Percentiles rank a stretch among this genome's conserved stretches.
phyloP scores from a whole-genome alignment of 352 stramenopile species.

The Pythium utonaiense region DNA sequence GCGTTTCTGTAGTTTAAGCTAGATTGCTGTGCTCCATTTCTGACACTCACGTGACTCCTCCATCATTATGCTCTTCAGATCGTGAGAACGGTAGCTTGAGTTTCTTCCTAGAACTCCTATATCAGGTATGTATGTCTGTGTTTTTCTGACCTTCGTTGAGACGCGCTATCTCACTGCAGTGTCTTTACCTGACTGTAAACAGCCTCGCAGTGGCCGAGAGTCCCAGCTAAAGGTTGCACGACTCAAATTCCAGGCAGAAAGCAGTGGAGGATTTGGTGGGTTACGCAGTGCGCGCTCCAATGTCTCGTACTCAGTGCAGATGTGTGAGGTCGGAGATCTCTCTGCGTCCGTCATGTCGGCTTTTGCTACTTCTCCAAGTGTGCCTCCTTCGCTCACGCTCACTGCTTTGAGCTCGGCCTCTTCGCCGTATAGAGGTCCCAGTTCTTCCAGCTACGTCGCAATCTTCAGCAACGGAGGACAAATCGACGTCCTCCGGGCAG shows the following conservation, averaged over 20 bases:
- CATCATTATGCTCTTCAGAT: slow-evolving; percentile 26
- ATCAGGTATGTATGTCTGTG: slow-evolving; percentile 23
- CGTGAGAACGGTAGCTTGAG: slow-evolving; percentile 38
- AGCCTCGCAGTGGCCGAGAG: slow-evolving; percentile 31
- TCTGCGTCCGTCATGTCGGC: slow-evolving; percentile 45
- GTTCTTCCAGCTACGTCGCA: neutral
- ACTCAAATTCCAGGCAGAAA: slow-evolving; percentile 55
- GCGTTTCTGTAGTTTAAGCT: neutral
- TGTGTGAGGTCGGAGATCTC: slow-evolving; percentile 46
- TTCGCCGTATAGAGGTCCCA: neutral
- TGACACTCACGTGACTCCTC: too few species aligned
- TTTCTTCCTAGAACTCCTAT: slow-evolving; percentile 65
- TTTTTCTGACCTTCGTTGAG: neutral
- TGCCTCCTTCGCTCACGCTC: neutral
- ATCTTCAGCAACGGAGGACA: slow-evolving; percentile 6
- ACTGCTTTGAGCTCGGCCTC: neutral
- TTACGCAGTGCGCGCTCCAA: slow-evolving; percentile 17
- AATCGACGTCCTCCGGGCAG: slow-evolving; percentile 11
- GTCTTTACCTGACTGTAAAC: neutral
- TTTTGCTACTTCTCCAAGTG: neutral
- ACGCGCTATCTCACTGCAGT: neutral
- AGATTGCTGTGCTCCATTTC: too few species aligned
- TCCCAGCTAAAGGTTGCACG: slow-evolving; percentile 50
- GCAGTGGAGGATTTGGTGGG: slow-evolving; percentile 9
- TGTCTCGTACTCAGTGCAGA: slow-evolving; percentile 48